A percentile compares a stretch with the other conserved stretches of the same genome.
Evolutionary conservation across 768 basidiomycete genomes (phyloP).

Genomic region (Phlebiopsis flavidoalba): DNA sequence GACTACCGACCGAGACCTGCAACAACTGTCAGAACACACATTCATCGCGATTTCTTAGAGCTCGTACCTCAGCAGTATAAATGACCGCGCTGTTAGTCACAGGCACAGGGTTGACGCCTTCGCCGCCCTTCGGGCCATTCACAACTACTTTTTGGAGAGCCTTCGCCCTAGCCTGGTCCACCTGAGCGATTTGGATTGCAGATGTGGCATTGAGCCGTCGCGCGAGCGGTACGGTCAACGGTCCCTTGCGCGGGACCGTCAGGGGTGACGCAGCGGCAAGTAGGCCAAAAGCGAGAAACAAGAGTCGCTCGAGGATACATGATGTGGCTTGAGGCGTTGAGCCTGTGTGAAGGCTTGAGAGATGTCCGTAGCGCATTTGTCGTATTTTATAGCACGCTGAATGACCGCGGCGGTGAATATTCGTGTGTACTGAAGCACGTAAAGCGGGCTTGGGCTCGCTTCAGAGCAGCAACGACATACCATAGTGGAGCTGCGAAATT

Average conservation of each 20-base stretch:
- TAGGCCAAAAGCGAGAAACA: constrained; percentile 17
- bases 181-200: constrained; percentile 39
- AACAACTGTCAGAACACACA: too few relatives aligned
- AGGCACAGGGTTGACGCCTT: background rate
- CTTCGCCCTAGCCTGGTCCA: constrained; percentile 46
- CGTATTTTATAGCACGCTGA: background rate
- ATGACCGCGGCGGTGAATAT: background rate
- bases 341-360: background rate
- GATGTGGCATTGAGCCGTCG: constrained; percentile 47
- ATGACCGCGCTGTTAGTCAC: background rate
- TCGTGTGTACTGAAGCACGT: background rate
- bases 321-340: background rate
- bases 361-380: background rate
- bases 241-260: constrained; percentile 16
- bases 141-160: constrained; percentile 28
- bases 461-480: background rate
- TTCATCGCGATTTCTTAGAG: background rate
- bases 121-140: background rate
- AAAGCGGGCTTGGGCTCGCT: background rate
- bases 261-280: constrained; percentile 18
- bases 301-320: constrained; percentile 10
- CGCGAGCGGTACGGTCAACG: constrained; percentile 41
- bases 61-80: background rate
- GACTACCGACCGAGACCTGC: background rate
- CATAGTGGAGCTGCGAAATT: background rate